Evolutionary conservation across 352 stramenopile species (phyloP).

Genomic region (Nothophytophthora sp.): DNA sequence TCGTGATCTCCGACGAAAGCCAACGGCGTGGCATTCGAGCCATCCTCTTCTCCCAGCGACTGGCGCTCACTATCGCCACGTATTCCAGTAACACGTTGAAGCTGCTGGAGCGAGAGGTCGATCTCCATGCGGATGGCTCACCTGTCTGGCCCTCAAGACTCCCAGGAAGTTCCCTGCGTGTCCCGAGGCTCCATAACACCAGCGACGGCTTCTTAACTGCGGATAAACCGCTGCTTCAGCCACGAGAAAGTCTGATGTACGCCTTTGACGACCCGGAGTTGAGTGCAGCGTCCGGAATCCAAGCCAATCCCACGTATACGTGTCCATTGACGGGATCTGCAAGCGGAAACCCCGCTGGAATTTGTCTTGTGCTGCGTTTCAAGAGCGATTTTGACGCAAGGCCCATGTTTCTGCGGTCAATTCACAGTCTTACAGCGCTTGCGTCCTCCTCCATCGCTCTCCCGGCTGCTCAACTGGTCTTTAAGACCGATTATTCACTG

Average conservation of each 20-base stretch:
- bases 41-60: conserved; percentile 16
- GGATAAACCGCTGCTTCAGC: not conserved
- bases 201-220: conserved; percentile 9
- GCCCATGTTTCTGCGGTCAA: conserved; percentile 14
- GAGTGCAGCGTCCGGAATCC: not conserved
- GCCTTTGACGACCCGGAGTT: conserved; percentile 5
- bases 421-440: conserved; percentile 4
- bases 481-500: not conserved
- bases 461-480: not conserved
- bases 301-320: not conserved
- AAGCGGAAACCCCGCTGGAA: not conserved
- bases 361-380: conserved; percentile 13
- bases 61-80: conserved; percentile 9
- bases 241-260: conserved; percentile 1
- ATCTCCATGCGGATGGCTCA: conserved; percentile 15
- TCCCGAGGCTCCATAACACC: not conserved
- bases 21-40: conserved; percentile 17
- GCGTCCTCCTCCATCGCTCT: conserved; percentile 4
- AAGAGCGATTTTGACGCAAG: not conserved
- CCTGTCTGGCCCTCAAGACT: conserved; percentile 12
- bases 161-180: conserved; percentile 2
- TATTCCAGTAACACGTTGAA: conserved; percentile 10
- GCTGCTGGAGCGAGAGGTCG: conserved; percentile 14
- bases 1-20: conserved; percentile 19
- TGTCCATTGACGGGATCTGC: not conserved